These are phyloP conservation scores for Ophiocordyceps robertsii DNA, from an alignment of 2,329 filamentous ascomycete species.

Conservation along the genomic window DNA sequence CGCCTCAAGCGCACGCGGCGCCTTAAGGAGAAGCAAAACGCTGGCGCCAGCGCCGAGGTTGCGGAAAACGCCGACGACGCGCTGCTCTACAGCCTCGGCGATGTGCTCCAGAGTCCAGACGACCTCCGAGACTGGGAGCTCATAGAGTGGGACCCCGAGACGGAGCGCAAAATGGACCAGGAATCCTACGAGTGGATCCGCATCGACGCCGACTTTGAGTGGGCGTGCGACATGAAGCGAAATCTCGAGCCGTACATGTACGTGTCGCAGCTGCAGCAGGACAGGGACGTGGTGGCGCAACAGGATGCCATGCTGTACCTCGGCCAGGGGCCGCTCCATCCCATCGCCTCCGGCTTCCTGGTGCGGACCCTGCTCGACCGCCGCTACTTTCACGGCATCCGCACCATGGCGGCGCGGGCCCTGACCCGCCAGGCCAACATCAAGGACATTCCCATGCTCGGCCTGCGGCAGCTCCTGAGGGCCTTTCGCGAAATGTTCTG, in stretches of 20 bases:
- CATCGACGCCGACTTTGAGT: constrained; percentile 96
- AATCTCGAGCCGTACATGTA: constrained; percentile 96
- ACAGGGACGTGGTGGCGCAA: constrained; percentile 88
- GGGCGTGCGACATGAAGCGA: constrained; percentile 73
- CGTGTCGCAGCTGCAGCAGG: constrained; percentile 90
- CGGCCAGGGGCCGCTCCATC: constrained; percentile 51
- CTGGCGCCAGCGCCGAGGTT: constrained; percentile 46
- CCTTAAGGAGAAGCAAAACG: constrained; percentile 58
- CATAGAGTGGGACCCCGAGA: constrained; percentile 78
- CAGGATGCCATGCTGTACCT: constrained; percentile 67
- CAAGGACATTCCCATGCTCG: constrained; percentile 57
- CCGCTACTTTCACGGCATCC: constrained; percentile 88
- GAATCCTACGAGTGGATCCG: constrained; percentile 99
- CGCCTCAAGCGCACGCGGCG: constrained; percentile 78
- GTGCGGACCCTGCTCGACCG: constrained; percentile 80
- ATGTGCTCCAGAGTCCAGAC: constrained; percentile 71
- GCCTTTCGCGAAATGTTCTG: constrained; percentile 85
- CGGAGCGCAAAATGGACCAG: constrained; percentile 82
- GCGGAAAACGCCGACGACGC: constrained; percentile 59
- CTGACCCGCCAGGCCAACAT: constrained; percentile 62
- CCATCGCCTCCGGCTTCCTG: constrained; percentile 78
- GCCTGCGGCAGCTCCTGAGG: constrained; percentile 71
- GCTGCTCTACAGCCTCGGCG: constrained; percentile 81
- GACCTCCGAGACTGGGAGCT: constrained; percentile 77
- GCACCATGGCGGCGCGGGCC: constrained; percentile 68